phyloP scores from a whole-genome alignment of 495 filamentous ascomycete genomes.

The Annulohypoxylon nitens region DNA sequence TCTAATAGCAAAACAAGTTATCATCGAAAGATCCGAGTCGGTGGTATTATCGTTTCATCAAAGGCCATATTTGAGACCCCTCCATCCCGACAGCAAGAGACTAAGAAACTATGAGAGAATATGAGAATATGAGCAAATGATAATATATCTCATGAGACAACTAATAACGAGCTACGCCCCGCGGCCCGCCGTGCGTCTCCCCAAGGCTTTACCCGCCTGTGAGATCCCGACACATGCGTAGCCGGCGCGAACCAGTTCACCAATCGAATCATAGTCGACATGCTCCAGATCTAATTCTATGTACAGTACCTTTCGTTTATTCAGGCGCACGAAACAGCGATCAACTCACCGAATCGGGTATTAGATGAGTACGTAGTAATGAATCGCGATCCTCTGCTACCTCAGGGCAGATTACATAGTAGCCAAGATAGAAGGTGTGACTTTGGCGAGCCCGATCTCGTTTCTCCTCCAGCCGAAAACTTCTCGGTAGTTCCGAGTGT shows the following conservation, averaged over 20 bases:
- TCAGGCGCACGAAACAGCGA: slow-evolving; percentile 1
- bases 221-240: slow-evolving; percentile 27
- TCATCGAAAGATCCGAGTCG: slow-evolving; percentile 2
- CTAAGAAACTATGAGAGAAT: background rate
- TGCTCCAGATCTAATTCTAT: background rate
- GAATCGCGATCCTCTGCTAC: slow-evolving; percentile 26
- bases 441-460: slow-evolving; percentile 13
- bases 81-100: slow-evolving; percentile 9
- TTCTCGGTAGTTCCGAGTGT: slow-evolving; percentile 41
- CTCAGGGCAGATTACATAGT: background rate
- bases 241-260: slow-evolving; percentile 31
- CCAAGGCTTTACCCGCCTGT: slow-evolving; percentile 30
- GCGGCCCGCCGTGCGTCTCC: slow-evolving; percentile 32
- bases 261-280: slow-evolving; percentile 2
- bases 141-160: slow-evolving; percentile 4
- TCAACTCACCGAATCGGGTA: slow-evolving; percentile 8
- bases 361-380: slow-evolving; percentile 8
- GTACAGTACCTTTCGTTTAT: background rate
- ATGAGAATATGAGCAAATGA: background rate
- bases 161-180: slow-evolving; percentile 14
- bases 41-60: background rate
- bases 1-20: background rate
- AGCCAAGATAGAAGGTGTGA: slow-evolving; percentile 16
- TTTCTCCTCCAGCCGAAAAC: slow-evolving; percentile 35
- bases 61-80: slow-evolving; percentile 1